Base-by-base conservation (phyloP, 148 eudicot species). In the Fagopyrum esculentum region DNA sequence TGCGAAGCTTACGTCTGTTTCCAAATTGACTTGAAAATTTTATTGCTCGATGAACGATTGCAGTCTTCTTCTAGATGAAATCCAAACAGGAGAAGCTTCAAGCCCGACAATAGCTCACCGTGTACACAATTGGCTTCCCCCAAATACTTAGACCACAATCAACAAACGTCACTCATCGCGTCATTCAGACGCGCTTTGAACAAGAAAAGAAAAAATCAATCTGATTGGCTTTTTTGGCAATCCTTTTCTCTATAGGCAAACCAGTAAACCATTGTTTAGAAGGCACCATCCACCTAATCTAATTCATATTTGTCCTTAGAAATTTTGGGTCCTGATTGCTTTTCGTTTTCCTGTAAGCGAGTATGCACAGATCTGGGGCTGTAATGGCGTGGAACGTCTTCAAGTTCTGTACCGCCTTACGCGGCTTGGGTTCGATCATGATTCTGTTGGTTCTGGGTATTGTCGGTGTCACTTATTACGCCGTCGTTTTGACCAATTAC, bases 341-440 rank as follows among this genome's bases (percentile, higher is more conserved):
- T 22, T 3, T 7, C 7, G 68, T 29, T 63, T 12, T 4, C 44
- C 44, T 29, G 69, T 29, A 46, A 66, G 71, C 71, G 47, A 66
- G 54, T 76, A 91, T 91, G 97, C 80, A 86, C 83, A 92, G 92
- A 92, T 90, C 97, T 69, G 96, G 96, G 17, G 79, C 89, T 45
- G 88, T 86, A 74, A 95, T 95, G 99, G 98, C 98, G 57, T 95
- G 97, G 98, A 92, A 95, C 78, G 97, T 95, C 56, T 95, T 95
- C 91, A 89, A 78, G 60, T 95, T 95, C 76, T 95, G 99, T 19
- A 90, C 98, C 64, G 98, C 98, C 10, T 73, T 95, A 6, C 75
- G 88, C 49, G 99, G 97, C 35, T 83, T 95, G 30, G 99, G 99
- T 3, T 95, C 99, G 75, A 87, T 95, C 83, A 95, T 95, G 99